A percentile compares a stretch with the other conserved stretches of the same genome.
phyloP scores from a whole-genome alignment of 495 filamentous ascomycete species.

The Penicillium pancosmium region DNA sequence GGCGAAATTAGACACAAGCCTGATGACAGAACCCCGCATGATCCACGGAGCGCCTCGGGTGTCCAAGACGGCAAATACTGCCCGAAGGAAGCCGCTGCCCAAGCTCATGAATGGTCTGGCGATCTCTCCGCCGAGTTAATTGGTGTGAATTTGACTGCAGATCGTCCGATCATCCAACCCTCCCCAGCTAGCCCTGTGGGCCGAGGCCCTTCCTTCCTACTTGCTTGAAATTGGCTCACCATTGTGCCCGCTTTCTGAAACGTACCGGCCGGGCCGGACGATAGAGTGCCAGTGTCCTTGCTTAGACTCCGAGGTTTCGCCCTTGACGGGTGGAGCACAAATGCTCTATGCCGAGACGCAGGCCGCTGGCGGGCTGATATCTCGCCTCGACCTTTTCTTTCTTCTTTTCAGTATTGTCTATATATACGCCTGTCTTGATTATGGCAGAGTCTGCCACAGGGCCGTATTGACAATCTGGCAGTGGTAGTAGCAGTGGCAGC shows the following conservation, averaged over 20 bases:
- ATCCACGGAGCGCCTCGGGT: constrained; percentile 74
- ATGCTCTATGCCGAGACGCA: constrained; percentile 3
- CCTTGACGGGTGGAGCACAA: background rate
- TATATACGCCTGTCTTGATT: no score
- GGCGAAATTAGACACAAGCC: constrained; percentile 76
- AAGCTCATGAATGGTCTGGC: constrained; percentile 64
- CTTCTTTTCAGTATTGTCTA: no score
- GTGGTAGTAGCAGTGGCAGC: no score
- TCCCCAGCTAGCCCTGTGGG: constrained; percentile 11
- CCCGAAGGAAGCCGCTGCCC: constrained; percentile 72
- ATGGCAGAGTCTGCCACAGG: no score
- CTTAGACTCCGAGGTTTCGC: background rate
- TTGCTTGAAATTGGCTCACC: background rate
- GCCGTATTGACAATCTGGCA: no score
- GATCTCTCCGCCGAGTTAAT: constrained; percentile 46
- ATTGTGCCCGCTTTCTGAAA: constrained; percentile 10
- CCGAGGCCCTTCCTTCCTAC: background rate
- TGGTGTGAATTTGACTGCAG: constrained; percentile 20
- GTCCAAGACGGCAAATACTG: constrained; percentile 59
- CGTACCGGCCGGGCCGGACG: background rate
- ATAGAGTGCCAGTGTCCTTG: background rate
- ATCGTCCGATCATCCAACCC: constrained; percentile 12
- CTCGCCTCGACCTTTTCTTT: background rate
- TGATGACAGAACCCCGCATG: constrained; percentile 87
- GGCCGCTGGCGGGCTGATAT: constrained; percentile 20